Base-by-base conservation (phyloP, 495 filamentous ascomycete genomes). In the Aspergillus asperescens region DNA sequence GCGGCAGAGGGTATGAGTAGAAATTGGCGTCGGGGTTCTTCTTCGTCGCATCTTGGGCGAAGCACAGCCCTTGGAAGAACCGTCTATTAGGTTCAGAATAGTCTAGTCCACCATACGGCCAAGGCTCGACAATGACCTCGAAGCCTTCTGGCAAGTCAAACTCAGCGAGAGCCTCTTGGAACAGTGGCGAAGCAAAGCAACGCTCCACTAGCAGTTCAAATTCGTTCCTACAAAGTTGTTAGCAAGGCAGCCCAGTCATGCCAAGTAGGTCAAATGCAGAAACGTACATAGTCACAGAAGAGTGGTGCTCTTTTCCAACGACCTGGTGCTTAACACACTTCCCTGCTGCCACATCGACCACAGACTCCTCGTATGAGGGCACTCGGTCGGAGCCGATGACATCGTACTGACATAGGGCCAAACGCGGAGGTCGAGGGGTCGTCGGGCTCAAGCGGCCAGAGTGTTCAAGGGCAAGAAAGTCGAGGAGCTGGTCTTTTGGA, bases 1-100 rank as follows among this genome's bases (percentile, higher is more conserved):
- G 77, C 5, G 84, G 78, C 5, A 93, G 70, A 0, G 89, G 89
- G 54, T 87, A 84, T 0, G 88, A 84, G 66, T 95, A 95, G 59
- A 92, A 86, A 58, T 91, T 92, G 31, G 72, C 64, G 43, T 75
- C 72, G 9, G 61, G 53, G 43, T 75, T 75, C 12, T 69, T 65
- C 18, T 66, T 67, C 35, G 60, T 62, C 19, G 60, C 65, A 48
- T 75, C 64, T 18, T 62, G 65, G 2, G 72, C 77, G 53, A 81
- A 81, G 58, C 74, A 76, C 4, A 79, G 55, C 4, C 70, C 77
- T 53, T 78, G 77, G 57, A 79, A 74, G 53, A 72, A 80, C 1
- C 77, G 81, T 4, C 77, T 66, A 32, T 80, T 76, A 28, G 82
- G 79, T 28, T 80, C 75, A 8, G 67, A 69, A 18, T 67, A 55